Percentiles rank a stretch among this genome's conserved stretches.
Conservation (phyloP, 2,329 filamentous ascomycete genomes). For the Monosporascus sp. region DNA sequence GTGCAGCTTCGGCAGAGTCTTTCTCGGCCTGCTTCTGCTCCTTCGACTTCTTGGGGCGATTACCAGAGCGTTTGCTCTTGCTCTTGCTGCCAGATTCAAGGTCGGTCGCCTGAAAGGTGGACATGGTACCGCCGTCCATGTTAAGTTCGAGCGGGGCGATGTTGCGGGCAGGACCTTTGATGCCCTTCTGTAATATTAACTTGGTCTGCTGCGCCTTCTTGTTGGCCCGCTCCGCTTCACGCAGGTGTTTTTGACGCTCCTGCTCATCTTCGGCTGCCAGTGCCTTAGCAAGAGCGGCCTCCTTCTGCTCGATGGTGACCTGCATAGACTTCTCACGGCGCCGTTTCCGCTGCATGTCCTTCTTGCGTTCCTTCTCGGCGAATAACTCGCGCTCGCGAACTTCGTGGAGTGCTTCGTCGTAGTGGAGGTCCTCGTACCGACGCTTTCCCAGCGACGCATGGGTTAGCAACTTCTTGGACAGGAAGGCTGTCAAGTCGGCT, state of each 20-base stretch:
- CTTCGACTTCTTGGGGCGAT: constrained; percentile 85
- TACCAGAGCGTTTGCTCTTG: constrained; percentile 52
- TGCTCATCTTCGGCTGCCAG: constrained; percentile 74
- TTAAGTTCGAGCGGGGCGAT: constrained; percentile 71
- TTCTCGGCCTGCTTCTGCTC: constrained; percentile 79
- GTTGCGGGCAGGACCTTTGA: constrained; percentile 67
- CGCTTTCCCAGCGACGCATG: constrained; percentile 69
- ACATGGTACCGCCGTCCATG: constrained; percentile 78
- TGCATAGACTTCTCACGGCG: constrained; percentile 94
- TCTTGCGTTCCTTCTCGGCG: constrained; percentile 97
- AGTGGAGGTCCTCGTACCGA: constrained; percentile 71
- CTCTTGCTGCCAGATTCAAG: constrained; percentile 42
- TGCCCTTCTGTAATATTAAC: constrained; percentile 78
- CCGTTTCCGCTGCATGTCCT: constrained; percentile 98
- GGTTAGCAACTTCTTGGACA: constrained; percentile 56
- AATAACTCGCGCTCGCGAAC: constrained; percentile 86
- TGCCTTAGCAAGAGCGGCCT: constrained; percentile 73
- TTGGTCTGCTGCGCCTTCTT: constrained; percentile 92
- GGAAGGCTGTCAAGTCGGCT: constrained; percentile 52
- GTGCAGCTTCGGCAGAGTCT: constrained; percentile 78
- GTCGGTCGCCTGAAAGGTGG: constrained; percentile 71
- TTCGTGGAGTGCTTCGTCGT: constrained; percentile 74
- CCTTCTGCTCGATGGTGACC: constrained; percentile 85
- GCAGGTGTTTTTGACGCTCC: constrained; percentile 73
- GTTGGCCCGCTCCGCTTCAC: constrained; percentile 82